These are phyloP conservation scores for Neurospora tetrasperma DNA, from an alignment of 495 filamentous ascomycete genomes.

Conservation along the genomic window DNA sequence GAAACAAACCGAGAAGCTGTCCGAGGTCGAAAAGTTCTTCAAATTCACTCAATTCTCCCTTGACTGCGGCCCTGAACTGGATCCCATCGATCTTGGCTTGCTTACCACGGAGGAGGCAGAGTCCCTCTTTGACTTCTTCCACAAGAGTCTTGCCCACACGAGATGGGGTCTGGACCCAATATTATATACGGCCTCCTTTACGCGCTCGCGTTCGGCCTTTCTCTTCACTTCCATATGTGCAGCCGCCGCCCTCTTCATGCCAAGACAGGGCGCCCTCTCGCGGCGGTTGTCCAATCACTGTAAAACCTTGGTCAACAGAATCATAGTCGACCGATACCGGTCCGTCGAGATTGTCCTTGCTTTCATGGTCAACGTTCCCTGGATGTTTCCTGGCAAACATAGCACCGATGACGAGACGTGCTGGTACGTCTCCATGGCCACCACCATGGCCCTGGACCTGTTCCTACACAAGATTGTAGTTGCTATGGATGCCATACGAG, in stretches of 20 bases:
- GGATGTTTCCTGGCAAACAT: slow-evolving; percentile 60
- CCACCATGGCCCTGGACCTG: slow-evolving; percentile 57
- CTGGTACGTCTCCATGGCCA: slow-evolving; percentile 57
- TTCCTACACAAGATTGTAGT: slow-evolving; percentile 59
- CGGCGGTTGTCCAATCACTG: slow-evolving; percentile 54
- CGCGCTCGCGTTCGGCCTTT: slow-evolving; percentile 56
- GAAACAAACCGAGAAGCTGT: slow-evolving; percentile 20
- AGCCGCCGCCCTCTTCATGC: slow-evolving; percentile 53
- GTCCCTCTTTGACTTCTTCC: slow-evolving; percentile 54
- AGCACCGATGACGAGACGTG: slow-evolving; percentile 64
- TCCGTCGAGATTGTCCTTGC: slow-evolving; percentile 65
- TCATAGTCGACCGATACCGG: slow-evolving; percentile 47
- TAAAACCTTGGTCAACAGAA: slow-evolving; percentile 49
- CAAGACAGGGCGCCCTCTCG: slow-evolving; percentile 49
- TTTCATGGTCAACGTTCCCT: slow-evolving; percentile 69
- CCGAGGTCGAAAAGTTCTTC: slow-evolving; percentile 45
- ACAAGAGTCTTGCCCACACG: slow-evolving; percentile 60
- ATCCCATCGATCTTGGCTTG: slow-evolving; percentile 58
- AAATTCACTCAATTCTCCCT: slow-evolving; percentile 47
- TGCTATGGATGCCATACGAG: slow-evolving; percentile 41
- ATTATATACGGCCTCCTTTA: slow-evolving; percentile 52
- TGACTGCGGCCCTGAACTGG: slow-evolving; percentile 51
- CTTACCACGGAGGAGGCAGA: slow-evolving; percentile 52
- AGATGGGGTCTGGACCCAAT: slow-evolving; percentile 62
- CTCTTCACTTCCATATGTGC: slow-evolving; percentile 61